phyloP scores from a whole-genome alignment of 2,329 filamentous ascomycete species.

The Aspergillus felis region DNA sequence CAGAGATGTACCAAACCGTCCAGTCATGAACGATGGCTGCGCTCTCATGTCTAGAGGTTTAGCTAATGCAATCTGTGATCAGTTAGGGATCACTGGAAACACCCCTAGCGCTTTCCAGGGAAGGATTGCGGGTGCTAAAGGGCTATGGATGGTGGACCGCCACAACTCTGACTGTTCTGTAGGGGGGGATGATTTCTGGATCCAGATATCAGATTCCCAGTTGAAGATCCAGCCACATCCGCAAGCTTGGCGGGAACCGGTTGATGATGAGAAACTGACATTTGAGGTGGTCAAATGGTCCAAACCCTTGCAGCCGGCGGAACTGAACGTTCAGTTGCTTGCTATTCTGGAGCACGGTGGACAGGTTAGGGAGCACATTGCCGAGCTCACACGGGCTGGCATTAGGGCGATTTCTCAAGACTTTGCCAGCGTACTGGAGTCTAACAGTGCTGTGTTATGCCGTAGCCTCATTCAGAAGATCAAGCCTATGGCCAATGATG shows the following conservation, averaged over 20 bases:
- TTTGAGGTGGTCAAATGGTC: constrained; percentile 55
- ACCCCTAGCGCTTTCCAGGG: constrained; percentile 54
- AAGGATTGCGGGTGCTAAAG: constrained; percentile 58
- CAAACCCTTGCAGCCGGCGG: constrained; percentile 39
- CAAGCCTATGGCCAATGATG: constrained; percentile 24
- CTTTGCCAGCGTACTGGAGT: constrained; percentile 35
- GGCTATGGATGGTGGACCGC: constrained; percentile 56
- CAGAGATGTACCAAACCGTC: constrained; percentile 21
- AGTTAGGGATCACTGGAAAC: constrained; percentile 35
- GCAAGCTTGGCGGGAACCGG: constrained; percentile 24
- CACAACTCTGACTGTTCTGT: constrained; percentile 24
- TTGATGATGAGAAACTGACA: constrained; percentile 46
- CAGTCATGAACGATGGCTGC: constrained; percentile 52
- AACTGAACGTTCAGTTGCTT: constrained; percentile 53
- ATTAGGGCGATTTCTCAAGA: constrained; percentile 32
- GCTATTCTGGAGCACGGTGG: constrained; percentile 53
- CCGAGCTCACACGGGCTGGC: constrained; percentile 38
- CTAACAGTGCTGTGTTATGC: constrained; percentile 30
- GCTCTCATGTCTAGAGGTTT: constrained; percentile 51
- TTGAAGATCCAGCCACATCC: constrained; percentile 51
- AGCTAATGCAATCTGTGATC: constrained; percentile 45
- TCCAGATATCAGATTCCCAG: constrained; percentile 56
- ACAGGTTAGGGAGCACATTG: constrained; percentile 41
- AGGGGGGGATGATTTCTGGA: constrained; percentile 45
- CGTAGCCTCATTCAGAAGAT: constrained; percentile 35